A percentile compares a stretch with the other conserved stretches of the same genome.
Conservation (phyloP, 192 early-diverging fungal species). For the Lobulomyces angularis region DNA sequence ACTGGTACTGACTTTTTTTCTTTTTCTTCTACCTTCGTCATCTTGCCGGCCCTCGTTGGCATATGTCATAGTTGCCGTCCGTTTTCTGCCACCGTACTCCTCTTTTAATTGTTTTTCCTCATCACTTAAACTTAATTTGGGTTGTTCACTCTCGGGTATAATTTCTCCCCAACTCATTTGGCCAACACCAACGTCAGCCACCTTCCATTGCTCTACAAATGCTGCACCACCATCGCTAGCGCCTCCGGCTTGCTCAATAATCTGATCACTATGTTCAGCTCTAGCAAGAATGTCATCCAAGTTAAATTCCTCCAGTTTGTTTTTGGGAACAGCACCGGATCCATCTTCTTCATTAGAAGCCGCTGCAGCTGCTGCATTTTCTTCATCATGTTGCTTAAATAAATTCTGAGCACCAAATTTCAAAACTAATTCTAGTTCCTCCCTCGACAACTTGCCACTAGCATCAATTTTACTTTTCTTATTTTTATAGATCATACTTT, state of each 20-base stretch:
- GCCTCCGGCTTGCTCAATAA: slow-evolving; percentile 37
- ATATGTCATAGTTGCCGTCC: too few relatives aligned
- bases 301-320: slow-evolving; percentile 85
- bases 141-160: slow-evolving; percentile 71
- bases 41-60: too few relatives aligned
- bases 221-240: slow-evolving; percentile 65
- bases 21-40: too few relatives aligned
- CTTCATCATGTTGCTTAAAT: slow-evolving; percentile 64
- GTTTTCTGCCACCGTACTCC: too few relatives aligned
- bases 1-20: slow-evolving; percentile 12
- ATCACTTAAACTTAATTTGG: slow-evolving; percentile 16
- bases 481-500: slow-evolving; percentile 53
- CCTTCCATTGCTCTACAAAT: slow-evolving; percentile 89
- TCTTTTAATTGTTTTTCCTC: slow-evolving; percentile 46
- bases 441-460: too few relatives aligned
- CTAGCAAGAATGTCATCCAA: slow-evolving; percentile 93
- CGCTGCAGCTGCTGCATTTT: slow-evolving; percentile 13
- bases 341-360: too few relatives aligned
- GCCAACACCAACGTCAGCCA: slow-evolving; percentile 69
- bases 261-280: slow-evolving; percentile 86
- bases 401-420: slow-evolving; percentile 98
- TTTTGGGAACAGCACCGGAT: slow-evolving; percentile 5
- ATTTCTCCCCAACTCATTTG: slow-evolving; percentile 88
- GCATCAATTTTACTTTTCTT: slow-evolving; percentile 13
- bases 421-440: slow-evolving; percentile 87